Evolutionary conservation across 306 rosid genomes (phyloP).

Genomic region (Cicer chorassanicum): DNA sequence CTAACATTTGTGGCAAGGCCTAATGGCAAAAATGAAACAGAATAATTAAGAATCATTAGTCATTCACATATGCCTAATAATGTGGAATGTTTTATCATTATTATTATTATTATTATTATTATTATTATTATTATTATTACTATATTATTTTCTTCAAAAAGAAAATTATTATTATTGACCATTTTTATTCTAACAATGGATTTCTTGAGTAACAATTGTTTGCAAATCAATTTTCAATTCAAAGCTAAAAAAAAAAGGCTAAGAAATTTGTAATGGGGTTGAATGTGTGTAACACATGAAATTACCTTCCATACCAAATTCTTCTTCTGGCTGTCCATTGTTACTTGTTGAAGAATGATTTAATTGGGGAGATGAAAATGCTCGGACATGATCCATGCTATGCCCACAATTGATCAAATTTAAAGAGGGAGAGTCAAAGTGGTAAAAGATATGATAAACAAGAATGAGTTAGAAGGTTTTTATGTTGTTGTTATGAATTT

Average conservation of each 20-base stretch:
- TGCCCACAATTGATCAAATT: constrained; percentile 34
- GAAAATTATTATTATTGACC: not conserved
- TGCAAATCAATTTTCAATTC: constrained; percentile 20
- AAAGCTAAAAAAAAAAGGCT: not conserved
- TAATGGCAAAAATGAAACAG: constrained; percentile 21
- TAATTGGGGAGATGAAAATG: constrained; percentile 64
- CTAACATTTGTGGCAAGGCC: constrained; percentile 76
- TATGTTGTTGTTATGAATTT: not conserved
- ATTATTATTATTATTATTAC: not conserved
- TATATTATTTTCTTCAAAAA: not conserved
- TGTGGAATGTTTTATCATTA: constrained; percentile 1
- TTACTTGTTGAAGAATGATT: constrained; percentile 50
- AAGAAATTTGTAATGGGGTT: not conserved
- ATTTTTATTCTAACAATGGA: constrained; percentile 25
- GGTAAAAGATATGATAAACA: constrained; percentile 25
- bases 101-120: constrained; percentile 8
- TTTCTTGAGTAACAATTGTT: not conserved
- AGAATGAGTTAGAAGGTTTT: constrained; percentile 29
- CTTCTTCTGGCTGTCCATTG: constrained; percentile 48
- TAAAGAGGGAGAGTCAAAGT: constrained; percentile 33
- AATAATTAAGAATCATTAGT: constrained; percentile 1
- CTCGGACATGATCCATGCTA: constrained; percentile 56
- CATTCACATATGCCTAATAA: constrained; percentile 12
- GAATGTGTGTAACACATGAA: not conserved
- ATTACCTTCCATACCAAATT: constrained; percentile 69